Percentiles rank a stretch among this genome's conserved stretches.
phyloP scores from a whole-genome alignment of 1,284 basidiomycete species.

The Megacollybia platyphylla region DNA sequence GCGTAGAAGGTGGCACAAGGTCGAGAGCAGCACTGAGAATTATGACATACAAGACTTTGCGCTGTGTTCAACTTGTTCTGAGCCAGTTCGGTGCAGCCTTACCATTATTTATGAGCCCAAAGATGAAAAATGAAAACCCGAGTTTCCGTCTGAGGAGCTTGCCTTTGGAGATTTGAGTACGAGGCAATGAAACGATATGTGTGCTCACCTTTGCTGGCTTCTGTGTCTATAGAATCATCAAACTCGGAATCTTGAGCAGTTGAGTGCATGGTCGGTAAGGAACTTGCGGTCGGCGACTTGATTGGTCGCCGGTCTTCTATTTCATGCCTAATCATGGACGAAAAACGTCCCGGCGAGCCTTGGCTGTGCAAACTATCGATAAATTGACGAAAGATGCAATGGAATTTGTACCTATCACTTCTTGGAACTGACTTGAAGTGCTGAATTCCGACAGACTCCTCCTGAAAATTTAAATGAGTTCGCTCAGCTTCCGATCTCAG shows the following conservation, averaged over 20 bases:
- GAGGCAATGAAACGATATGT: too few relatives aligned
- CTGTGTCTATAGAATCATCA: too few relatives aligned
- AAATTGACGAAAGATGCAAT: not conserved
- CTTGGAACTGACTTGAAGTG: not conserved
- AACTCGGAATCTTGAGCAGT: too few relatives aligned
- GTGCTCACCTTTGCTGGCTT: too few relatives aligned
- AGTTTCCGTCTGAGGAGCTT: too few relatives aligned
- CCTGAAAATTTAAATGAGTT: not conserved
- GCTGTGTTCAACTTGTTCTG: not conserved
- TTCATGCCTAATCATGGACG: too few relatives aligned
- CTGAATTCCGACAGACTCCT: not conserved
- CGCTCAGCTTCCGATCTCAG: not conserved
- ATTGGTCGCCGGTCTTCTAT: too few relatives aligned
- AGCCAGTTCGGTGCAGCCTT: not conserved
- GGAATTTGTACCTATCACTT: not conserved
- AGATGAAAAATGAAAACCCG: constrained; percentile 37
- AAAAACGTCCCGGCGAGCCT: too few relatives aligned
- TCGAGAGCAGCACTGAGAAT: constrained; percentile 94
- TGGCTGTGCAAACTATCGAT: not conserved
- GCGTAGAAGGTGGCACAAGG: constrained; percentile 80
- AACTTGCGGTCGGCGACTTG: too few relatives aligned
- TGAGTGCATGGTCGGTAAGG: too few relatives aligned
- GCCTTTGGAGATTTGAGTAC: too few relatives aligned
- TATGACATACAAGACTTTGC: constrained; percentile 81
- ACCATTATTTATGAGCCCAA: constrained; percentile 52